Base-by-base conservation (phyloP, 1,284 basidiomycete genomes). In the Kwoniella shivajii region DNA sequence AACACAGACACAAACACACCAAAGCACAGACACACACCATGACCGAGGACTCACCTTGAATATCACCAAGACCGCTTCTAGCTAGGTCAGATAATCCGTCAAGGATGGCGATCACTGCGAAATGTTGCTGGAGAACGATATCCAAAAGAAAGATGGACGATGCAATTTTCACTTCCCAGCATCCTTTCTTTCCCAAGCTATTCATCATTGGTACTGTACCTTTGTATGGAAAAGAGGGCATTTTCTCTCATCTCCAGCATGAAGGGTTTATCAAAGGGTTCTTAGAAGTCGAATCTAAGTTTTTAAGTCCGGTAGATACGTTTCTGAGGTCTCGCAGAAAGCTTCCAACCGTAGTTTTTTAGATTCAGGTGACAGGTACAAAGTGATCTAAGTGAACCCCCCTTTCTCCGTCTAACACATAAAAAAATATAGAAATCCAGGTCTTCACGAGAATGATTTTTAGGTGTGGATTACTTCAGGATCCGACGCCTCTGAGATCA, bases 1-100 rank as follows among this genome's bases (percentile, higher is more conserved):
- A 22, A 31, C 27, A 29, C 26, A 48, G 16, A 38, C 36, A 36
- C 42, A 46, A 6, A 18, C 42, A 26, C 27, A 31, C 11, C 20
- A 16, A 31, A 13, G 24, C 36, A 48, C 13, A 3, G n/a, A 46
- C 44, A 31, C 46, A 36, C 31, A 18, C 22, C 31, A 26, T 46
- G 9, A 14, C 18, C 44, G 44, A 13, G 27, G 22, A 43, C 41
- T n/a, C n/a, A n/a, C n/a, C n/a, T n/a, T n/a, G n/a, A n/a, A n/a
- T n/a, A n/a, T n/a, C n/a, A n/a, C n/a, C n/a, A 11, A 14, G 29
- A 51, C 41, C 31, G 45, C 45, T 47, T 47, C 45, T 33, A 47
- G 45, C 45, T 47, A 31, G 34, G 13, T 20, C 14, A 7, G 24
- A 43, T 36, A 29, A 51, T 51, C 50, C 50, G 13, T 51, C 50